Evolutionary conservation across 139 green algal species (phyloP).

Genomic region (Tetradesmus lagerheimii): DNA sequence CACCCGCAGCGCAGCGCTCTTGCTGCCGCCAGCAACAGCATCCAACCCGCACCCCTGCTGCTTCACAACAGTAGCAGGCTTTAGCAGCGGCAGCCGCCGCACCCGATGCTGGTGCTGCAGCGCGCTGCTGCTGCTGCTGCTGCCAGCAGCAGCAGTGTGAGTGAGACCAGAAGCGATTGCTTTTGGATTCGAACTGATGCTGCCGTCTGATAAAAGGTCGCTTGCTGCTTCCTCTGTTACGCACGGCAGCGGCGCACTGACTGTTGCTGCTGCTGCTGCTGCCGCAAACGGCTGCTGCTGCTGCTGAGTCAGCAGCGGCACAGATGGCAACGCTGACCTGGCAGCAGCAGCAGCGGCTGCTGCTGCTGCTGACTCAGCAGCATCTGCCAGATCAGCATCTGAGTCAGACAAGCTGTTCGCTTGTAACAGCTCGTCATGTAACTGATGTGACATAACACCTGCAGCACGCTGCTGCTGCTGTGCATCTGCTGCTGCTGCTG

Average conservation of each 20-base stretch:
- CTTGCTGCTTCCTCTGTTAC: background rate
- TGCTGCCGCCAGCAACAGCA: conserved; percentile 17
- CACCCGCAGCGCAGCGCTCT: conserved; percentile 58
- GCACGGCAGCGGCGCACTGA: background rate
- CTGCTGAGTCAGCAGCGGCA: background rate
- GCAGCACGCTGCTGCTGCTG: background rate
- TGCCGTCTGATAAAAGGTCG: background rate
- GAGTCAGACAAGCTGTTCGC: background rate
- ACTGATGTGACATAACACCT: background rate
- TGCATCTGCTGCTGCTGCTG: conserved; percentile 9
- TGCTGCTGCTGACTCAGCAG: background rate
- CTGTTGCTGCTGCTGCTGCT: background rate
- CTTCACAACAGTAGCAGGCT: background rate
- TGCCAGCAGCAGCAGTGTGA: background rate
- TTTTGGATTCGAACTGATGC: background rate
- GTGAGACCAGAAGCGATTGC: background rate
- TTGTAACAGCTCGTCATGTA: background rate
- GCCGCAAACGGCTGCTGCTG: background rate
- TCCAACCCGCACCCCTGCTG: background rate
- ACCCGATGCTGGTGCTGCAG: background rate
- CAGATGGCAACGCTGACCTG: background rate
- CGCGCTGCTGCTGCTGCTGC: conserved; percentile 45
- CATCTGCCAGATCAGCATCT: background rate
- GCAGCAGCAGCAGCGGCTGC: background rate
- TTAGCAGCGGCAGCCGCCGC: background rate